phyloP scores from a whole-genome alignment of 345 rosid genomes.

The Syzygium aromaticum region DNA sequence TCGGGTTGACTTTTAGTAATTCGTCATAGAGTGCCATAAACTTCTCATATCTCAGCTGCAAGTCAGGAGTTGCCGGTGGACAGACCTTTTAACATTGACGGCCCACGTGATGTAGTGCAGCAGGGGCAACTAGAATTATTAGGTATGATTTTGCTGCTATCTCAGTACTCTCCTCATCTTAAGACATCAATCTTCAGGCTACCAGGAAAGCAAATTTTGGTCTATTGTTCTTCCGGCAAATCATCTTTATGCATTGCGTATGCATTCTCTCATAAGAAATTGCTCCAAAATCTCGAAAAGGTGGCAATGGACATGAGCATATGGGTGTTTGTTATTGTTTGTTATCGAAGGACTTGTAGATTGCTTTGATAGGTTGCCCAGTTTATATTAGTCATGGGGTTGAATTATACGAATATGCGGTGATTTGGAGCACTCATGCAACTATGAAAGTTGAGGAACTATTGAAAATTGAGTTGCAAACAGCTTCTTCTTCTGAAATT shows the following conservation, averaged over 20 bases:
- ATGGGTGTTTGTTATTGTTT: not conserved
- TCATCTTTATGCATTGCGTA: not conserved
- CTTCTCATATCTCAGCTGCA: constrained; percentile 20
- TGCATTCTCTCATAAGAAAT: not conserved
- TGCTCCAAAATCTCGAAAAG: not conserved
- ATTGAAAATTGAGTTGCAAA: not conserved
- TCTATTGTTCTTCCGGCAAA: not conserved
- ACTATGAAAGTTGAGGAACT: not conserved
- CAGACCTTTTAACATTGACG: constrained; percentile 41
- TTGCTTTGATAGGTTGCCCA: not conserved
- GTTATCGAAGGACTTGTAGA: not conserved
- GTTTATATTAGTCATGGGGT: not conserved
- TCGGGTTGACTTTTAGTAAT: not conserved
- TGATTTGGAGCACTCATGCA: not conserved
- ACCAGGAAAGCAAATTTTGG: not conserved
- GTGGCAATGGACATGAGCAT: not conserved
- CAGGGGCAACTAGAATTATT: constrained; percentile 31
- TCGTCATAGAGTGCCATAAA: not conserved
- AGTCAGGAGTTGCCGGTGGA: constrained; percentile 11
- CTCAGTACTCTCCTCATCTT: not conserved
- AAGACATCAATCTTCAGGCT: not conserved
- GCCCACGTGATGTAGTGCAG: constrained; percentile 30
- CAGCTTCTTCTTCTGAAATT: constrained; percentile 53
- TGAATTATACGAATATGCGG: not conserved
- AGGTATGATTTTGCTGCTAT: constrained; percentile 27